Conservation (phyloP, 805 yeast species). For the Sugiyamaella qingdaonensis region DNA sequence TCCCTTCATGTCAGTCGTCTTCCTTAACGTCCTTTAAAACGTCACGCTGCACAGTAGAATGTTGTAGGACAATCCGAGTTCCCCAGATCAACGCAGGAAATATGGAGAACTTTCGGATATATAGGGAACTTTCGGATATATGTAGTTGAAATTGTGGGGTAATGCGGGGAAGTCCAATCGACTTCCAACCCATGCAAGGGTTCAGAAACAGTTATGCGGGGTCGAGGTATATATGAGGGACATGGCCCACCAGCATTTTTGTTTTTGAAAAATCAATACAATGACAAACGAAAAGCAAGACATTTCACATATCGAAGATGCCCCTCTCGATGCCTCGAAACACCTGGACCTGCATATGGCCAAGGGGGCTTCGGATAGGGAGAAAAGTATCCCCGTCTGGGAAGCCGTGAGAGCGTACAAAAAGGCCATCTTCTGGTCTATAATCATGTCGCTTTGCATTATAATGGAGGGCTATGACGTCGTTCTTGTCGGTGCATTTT, state of each 20-base stretch:
- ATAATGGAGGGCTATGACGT: constrained; percentile 49
- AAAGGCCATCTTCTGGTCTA: constrained; percentile 43
- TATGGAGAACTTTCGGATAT: no score
- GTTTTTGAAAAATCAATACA: background rate
- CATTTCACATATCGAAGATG: no score
- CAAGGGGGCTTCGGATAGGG: constrained; percentile 15
- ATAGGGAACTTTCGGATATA: no score
- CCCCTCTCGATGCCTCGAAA: no score
- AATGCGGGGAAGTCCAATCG: background rate
- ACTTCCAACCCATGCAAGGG: background rate
- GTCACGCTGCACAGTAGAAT: no score
- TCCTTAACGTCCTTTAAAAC: no score
- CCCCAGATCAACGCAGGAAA: no score
- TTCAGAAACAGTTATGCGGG: no score
- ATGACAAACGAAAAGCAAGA: background rate
- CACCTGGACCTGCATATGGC: background rate
- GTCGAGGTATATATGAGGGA: background rate
- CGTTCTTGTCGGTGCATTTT: constrained; percentile 39
- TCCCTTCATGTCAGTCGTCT: no score
- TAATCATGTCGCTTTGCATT: constrained; percentile 40
- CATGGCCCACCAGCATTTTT: background rate
- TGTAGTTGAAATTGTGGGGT: background rate
- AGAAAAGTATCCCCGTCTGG: constrained; percentile 25
- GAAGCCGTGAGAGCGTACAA: constrained; percentile 40
- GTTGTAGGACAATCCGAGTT: no score